Evolutionary conservation across 371 early-diverging fungal species (phyloP).

Genomic region (Encephalitozoon hellem): DNA sequence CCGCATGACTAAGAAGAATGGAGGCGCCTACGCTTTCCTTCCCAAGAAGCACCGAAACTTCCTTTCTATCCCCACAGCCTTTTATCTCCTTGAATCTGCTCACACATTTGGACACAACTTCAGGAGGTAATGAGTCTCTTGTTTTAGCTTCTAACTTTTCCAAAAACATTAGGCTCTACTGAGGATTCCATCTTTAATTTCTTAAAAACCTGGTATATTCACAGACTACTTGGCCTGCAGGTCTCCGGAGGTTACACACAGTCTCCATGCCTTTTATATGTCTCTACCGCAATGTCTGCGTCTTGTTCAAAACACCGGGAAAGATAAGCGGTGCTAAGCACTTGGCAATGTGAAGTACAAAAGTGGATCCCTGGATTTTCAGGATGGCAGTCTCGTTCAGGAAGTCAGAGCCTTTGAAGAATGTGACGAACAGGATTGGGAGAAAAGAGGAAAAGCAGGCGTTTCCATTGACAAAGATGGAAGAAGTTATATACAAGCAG

Average conservation of each 20-base stretch:
- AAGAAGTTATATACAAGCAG: conserved; percentile 12
- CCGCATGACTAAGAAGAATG: conserved; percentile 11
- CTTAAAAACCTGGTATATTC: neutral
- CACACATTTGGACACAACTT: neutral
- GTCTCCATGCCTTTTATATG: neutral
- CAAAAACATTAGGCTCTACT: conserved; percentile 2
- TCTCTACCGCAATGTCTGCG: neutral
- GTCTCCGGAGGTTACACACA: neutral
- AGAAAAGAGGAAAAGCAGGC: neutral
- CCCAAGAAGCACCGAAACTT: conserved; percentile 12
- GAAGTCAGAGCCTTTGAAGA: conserved; percentile 44
- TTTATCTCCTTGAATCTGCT: conserved; percentile 16
- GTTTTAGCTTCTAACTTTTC: neutral
- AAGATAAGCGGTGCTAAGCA: neutral
- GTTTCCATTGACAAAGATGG: neutral
- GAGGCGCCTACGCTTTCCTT: conserved; percentile 8
- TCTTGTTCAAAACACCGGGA: neutral
- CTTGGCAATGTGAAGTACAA: neutral
- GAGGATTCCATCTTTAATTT: conserved; percentile 3
- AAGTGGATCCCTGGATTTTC: conserved; percentile 51
- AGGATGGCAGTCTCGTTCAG: conserved; percentile 14
- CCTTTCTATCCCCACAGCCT: conserved; percentile 9
- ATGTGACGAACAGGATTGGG: conserved; percentile 10
- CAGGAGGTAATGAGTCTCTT: neutral
- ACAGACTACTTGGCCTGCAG: neutral